Conservation (phyloP, 495 filamentous ascomycete species). For the Hypoxylon fragiforme region DNA sequence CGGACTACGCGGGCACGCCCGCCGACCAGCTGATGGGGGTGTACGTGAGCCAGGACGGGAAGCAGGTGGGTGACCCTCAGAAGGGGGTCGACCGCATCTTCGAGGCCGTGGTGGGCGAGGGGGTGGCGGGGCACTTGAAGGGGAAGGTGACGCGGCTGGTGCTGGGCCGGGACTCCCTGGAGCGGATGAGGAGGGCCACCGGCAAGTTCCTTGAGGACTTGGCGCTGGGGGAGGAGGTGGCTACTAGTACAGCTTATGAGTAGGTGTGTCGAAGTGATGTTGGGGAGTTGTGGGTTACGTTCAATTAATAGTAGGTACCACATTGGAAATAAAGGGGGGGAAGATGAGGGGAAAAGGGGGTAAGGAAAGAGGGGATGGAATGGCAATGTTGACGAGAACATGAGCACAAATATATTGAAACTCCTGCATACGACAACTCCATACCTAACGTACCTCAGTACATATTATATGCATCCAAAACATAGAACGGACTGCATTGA, state of each 20-base stretch:
- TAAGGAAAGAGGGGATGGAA: too few relatives aligned
- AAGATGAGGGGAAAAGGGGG: background rate
- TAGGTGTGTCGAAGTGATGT: too few relatives aligned
- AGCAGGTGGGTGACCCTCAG: slow-evolving; percentile 46
- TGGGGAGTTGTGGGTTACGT: too few relatives aligned
- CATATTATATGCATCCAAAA: too few relatives aligned
- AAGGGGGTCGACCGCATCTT: slow-evolving; percentile 46
- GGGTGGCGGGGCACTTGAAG: slow-evolving; percentile 25
- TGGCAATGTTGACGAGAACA: too few relatives aligned
- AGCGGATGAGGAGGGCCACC: slow-evolving; percentile 7
- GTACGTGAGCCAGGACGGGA: slow-evolving; percentile 23
- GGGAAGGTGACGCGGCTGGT: slow-evolving; percentile 18
- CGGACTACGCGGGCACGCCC: slow-evolving; percentile 28
- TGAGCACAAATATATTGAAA: too few relatives aligned
- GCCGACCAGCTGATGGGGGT: slow-evolving; percentile 11
- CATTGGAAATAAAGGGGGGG: background rate
- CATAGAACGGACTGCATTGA: too few relatives aligned
- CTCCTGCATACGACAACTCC: too few relatives aligned
- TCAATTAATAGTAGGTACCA: background rate
- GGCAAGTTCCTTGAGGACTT: slow-evolving; percentile 23
- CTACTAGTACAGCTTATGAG: slow-evolving; percentile 17
- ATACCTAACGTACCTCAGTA: too few relatives aligned
- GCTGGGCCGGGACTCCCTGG: slow-evolving; percentile 4
- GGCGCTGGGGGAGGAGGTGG: slow-evolving; percentile 15
- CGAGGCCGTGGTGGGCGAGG: slow-evolving; percentile 43